Conservation (phyloP, 805 yeast species). For the Suhomyces emberorum region DNA sequence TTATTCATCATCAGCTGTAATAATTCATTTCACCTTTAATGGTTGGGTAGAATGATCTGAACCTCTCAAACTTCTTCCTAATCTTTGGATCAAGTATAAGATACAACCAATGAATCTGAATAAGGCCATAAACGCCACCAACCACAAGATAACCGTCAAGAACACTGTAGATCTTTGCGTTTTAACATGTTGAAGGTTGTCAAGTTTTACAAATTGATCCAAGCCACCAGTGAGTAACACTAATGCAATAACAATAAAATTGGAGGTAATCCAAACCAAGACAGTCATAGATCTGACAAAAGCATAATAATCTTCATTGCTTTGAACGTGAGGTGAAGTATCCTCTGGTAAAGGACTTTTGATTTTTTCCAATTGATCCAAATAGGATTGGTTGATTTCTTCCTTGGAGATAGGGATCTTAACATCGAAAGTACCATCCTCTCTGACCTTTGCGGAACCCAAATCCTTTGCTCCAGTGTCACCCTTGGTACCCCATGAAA, state of each 20-base stretch:
- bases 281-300: constrained; percentile 45
- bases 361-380: constrained; percentile 52
- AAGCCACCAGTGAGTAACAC: constrained; percentile 45
- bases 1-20: too few relatives aligned
- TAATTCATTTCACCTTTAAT: too few relatives aligned
- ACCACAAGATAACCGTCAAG: constrained; percentile 55
- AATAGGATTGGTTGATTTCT: constrained; percentile 52
- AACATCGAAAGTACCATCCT: constrained; percentile 55
- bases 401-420: constrained; percentile 47
- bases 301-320: constrained; percentile 46
- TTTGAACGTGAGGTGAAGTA: constrained; percentile 22
- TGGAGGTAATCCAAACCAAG: constrained; percentile 44
- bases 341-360: constrained; percentile 39
- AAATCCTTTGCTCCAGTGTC: constrained; percentile 55
- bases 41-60: constrained; percentile 1
- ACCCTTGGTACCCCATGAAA: constrained; percentile 76
- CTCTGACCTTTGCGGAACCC: constrained; percentile 51
- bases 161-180: constrained; percentile 35
- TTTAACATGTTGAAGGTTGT: background rate
- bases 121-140: constrained; percentile 58
- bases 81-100: constrained; percentile 42
- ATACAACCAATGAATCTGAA: constrained; percentile 55
- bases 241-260: constrained; percentile 39
- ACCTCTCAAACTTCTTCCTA: constrained; percentile 23
- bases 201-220: constrained; percentile 33